A percentile compares a stretch with the other conserved stretches of the same genome.
These are phyloP conservation scores for Cytospora mali DNA, from an alignment of 2,329 filamentous ascomycete species.

Conservation along the genomic window DNA sequence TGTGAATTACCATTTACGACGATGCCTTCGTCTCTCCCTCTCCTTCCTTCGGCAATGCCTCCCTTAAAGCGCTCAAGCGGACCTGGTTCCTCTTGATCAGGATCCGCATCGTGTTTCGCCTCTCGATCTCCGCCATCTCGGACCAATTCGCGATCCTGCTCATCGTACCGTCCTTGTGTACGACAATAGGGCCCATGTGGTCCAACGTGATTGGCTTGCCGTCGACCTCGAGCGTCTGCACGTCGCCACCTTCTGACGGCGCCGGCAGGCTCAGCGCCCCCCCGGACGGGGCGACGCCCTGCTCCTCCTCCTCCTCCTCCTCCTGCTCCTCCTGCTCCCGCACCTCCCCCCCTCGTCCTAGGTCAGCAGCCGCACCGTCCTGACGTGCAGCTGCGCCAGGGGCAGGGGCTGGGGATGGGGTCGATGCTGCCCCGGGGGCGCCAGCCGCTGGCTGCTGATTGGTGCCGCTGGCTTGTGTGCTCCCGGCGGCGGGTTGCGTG, in stretches of 20 bases:
- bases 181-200: constrained; percentile 71
- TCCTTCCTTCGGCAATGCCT: constrained; percentile 34
- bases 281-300: background rate
- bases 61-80: constrained; percentile 58
- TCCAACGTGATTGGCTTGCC: constrained; percentile 61
- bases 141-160: constrained; percentile 74
- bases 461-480: constrained; percentile 13
- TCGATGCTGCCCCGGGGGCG: background rate
- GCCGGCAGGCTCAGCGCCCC: constrained; percentile 22
- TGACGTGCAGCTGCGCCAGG: constrained; percentile 4
- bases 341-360: background rate
- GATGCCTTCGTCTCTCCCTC: constrained; percentile 32
- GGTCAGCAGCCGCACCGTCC: background rate
- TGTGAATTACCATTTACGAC: constrained; percentile 10
- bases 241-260: background rate
- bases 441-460: background rate
- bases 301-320: constrained; percentile 3
- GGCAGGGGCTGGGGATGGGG: constrained; percentile 8
- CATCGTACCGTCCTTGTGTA: constrained; percentile 72
- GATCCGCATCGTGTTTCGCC: constrained; percentile 66
- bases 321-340: constrained; percentile 1
- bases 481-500: constrained; percentile 21
- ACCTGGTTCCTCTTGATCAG: constrained; percentile 70
- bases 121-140: constrained; percentile 70
- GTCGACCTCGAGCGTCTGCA: constrained; percentile 36